Conservation (phyloP, 345 rosid genomes). For the Psidium friedrichsthalianum region DNA sequence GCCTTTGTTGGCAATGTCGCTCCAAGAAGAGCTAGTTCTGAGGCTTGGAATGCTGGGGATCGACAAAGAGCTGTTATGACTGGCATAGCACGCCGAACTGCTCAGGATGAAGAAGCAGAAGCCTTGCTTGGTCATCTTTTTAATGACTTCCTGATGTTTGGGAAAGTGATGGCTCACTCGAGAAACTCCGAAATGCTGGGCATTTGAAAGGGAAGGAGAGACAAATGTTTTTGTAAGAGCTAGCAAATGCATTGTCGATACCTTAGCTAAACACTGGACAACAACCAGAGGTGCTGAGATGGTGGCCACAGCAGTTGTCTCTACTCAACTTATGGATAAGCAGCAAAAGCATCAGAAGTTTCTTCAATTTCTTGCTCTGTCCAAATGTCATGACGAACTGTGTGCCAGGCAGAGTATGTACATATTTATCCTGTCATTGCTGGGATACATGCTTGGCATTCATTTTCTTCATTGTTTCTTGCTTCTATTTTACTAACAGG, state of each 20-base stretch:
- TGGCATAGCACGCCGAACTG: conserved; percentile 50
- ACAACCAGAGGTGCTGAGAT: conserved; percentile 97
- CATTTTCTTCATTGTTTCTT: not conserved
- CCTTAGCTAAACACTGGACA: conserved; percentile 97
- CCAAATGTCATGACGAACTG: conserved; percentile 94
- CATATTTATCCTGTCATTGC: not conserved
- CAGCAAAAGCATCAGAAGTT: conserved; percentile 80
- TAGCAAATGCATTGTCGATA: conserved; percentile 83
- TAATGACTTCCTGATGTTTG: conserved; percentile 58
- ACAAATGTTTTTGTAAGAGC: conserved; percentile 66
- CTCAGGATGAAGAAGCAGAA: conserved; percentile 86
- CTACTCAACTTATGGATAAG: conserved; percentile 72
- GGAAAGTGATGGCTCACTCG: conserved; percentile 56
- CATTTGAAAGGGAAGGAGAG: conserved; percentile 89
- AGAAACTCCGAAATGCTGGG: conserved; percentile 57
- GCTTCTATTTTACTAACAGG: not conserved
- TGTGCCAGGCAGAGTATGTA: conserved; percentile 71
- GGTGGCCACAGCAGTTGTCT: conserved; percentile 57
- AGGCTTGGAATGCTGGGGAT: conserved; percentile 49
- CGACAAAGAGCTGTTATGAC: conserved; percentile 32
- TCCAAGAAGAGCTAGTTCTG: conserved; percentile 58
- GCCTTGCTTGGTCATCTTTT: conserved; percentile 78
- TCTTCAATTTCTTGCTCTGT: conserved; percentile 93
- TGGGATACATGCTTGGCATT: not conserved
- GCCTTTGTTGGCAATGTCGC: conserved; percentile 32